Evolutionary conservation across 306 rosid species (phyloP), one percentile per base, ranked within the genome.

Genomic region (Lotus japonicus): DNA sequence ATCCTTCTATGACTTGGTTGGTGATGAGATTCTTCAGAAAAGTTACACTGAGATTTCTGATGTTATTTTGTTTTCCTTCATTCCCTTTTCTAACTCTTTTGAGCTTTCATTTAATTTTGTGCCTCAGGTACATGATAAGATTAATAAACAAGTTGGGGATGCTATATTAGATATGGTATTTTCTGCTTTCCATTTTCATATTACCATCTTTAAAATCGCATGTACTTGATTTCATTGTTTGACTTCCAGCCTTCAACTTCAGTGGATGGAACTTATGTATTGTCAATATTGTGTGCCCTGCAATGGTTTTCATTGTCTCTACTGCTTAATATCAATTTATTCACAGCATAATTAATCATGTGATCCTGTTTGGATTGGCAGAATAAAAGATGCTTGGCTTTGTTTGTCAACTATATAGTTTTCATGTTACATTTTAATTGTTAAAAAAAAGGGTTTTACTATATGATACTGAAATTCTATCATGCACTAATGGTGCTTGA

Each of bases 81-180:
- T 12, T 12, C 36, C 53, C 26, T 14, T 15, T 58, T 23, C 11
- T 50, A 13, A 11, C 33, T 21, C 13, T n/a, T 21, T 21, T 9
- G 1, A 3, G 9, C 16, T 68, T 51, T 42, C 31, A 9, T 69
- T 66, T 70, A 36, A n/a, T n/a, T n/a, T n/a, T 79, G 65, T 38
- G 58, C 64, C 71, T 79, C 86, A 88, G 90, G 89, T 91, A 33
- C 83, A 75, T 59, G 81, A 60, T 64, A 92, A 88, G 64, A 61
- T 88, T 65, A 86, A 86, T 79, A 75, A 75, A 49, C 88, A 86
- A 78, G 83, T 83, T 33, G 73, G 77, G 68, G 91, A 79, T 71
- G 90, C 89, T 77, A 86, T 90, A 63, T 70, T 84, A 38, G 79
- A 82, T 39, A 79, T 86, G 95, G 92, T 88, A 86, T 31, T 61